Evolutionary conservation across 768 basidiomycete species (phyloP).

Genomic region (Mycena alexandri): DNA sequence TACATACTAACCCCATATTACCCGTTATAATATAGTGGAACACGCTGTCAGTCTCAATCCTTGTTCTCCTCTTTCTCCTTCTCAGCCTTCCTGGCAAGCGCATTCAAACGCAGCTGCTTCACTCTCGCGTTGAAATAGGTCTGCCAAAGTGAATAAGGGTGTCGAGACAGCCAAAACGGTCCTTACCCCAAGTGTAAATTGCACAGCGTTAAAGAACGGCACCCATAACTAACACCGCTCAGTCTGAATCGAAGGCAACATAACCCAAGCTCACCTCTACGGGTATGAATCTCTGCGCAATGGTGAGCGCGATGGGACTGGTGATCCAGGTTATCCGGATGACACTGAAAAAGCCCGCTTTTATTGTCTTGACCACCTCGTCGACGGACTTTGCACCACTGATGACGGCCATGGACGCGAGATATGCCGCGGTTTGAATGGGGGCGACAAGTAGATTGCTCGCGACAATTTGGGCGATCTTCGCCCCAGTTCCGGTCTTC

Average conservation of each 20-base stretch:
- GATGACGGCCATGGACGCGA: constrained; percentile 87
- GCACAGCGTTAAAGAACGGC: constrained; percentile 85
- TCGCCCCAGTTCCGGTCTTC: constrained; percentile 63
- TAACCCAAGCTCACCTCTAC: constrained; percentile 65
- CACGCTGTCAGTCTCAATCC: constrained; percentile 3
- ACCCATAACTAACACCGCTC: constrained; percentile 75
- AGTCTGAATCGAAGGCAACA: neutral
- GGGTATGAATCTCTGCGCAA: constrained; percentile 86
- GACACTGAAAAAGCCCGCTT: constrained; percentile 79
- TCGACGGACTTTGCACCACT: constrained; percentile 79
- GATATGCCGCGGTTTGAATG: constrained; percentile 78
- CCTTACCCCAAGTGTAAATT: constrained; percentile 83
- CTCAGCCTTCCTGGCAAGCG: constrained; percentile 61
- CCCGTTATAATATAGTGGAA: constrained; percentile 10
- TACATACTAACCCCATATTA: constrained; percentile 8
- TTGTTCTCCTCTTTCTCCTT: constrained; percentile 40
- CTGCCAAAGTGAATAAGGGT: constrained; percentile 42
- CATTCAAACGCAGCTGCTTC: constrained; percentile 71
- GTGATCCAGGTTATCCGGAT: constrained; percentile 65
- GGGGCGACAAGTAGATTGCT: constrained; percentile 85
- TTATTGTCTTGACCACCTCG: constrained; percentile 76
- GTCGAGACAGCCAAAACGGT: neutral
- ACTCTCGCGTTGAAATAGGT: constrained; percentile 81
- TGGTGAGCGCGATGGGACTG: constrained; percentile 71
- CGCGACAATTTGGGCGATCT: constrained; percentile 79